Conservation (phyloP, 495 filamentous ascomycete species). For the Sordaria brevicollis region DNA sequence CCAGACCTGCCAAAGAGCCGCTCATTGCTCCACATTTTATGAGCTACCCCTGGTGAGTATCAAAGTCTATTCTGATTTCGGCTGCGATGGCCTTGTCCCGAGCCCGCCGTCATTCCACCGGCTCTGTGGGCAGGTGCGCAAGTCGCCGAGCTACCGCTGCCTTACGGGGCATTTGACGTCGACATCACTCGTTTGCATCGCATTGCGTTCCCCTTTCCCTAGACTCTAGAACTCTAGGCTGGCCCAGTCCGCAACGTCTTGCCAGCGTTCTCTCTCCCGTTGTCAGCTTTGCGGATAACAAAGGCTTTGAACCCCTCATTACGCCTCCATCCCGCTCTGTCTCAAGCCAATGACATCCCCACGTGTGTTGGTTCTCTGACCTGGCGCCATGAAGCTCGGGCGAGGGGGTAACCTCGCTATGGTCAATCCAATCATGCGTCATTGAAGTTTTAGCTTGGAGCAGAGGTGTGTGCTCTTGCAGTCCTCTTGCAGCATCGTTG, state of each 20-base stretch:
- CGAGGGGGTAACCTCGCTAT: background rate
- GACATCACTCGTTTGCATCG: background rate
- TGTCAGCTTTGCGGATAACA: background rate
- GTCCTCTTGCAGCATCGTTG: background rate
- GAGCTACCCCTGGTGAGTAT: background rate
- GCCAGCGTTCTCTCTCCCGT: background rate
- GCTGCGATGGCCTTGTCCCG: background rate
- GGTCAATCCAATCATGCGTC: background rate
- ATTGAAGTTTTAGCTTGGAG: background rate
- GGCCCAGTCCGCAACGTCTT: background rate
- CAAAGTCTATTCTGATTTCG: background rate
- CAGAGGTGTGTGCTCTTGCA: background rate
- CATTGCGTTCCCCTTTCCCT: background rate
- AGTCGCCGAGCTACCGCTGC: background rate
- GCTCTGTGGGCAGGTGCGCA: background rate
- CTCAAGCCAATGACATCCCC: background rate
- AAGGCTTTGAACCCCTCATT: background rate
- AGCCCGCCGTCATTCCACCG: background rate
- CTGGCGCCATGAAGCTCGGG: background rate
- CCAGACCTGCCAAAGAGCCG: background rate
- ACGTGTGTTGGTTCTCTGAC: background rate
- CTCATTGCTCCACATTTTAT: background rate
- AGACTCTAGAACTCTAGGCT: background rate
- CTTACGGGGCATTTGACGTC: background rate
- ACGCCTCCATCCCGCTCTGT: background rate